Conservation (phyloP, 345 rosid species). For the Citrus sp. region DNA sequence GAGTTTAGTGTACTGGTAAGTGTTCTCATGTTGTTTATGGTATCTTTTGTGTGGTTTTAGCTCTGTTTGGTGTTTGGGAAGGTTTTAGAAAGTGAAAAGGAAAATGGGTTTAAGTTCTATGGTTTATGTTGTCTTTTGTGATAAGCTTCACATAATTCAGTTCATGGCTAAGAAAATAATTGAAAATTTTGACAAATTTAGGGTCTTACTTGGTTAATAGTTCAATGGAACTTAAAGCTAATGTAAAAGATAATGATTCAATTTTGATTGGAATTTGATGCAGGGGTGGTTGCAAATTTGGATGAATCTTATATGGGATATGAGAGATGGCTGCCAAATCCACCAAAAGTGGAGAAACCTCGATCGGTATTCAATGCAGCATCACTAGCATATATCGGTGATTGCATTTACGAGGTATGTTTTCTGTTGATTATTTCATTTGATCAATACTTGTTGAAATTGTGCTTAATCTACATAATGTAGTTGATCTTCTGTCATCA, state of each 20-base stretch:
- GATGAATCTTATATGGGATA: slow-evolving; percentile 53
- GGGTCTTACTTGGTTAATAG: neutral
- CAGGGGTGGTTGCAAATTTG: slow-evolving; percentile 19
- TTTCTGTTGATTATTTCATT: neutral
- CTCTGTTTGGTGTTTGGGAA: neutral
- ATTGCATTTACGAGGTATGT: slow-evolving; percentile 76
- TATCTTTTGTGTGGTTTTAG: neutral
- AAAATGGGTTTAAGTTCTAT: neutral
- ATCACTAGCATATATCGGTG: slow-evolving; percentile 50
- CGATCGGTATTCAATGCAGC: slow-evolving; percentile 48
- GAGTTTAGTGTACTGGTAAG: neutral
- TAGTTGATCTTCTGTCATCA: neutral
- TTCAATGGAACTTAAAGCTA: neutral
- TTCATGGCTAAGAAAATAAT: neutral
- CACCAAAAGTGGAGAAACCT: slow-evolving; percentile 71
- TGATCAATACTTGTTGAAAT: neutral
- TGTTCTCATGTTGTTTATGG: neutral
- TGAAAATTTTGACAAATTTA: neutral
- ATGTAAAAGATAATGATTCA: neutral
- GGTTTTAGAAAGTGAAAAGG: neutral
- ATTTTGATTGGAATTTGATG: slow-evolving; percentile 5
- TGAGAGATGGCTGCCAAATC: slow-evolving; percentile 55
- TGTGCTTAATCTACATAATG: neutral
- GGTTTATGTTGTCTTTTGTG: neutral
- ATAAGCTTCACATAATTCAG: neutral